Evolutionary conservation across 495 filamentous ascomycete genomes (phyloP).

Genomic region (Xylaria acuta): DNA sequence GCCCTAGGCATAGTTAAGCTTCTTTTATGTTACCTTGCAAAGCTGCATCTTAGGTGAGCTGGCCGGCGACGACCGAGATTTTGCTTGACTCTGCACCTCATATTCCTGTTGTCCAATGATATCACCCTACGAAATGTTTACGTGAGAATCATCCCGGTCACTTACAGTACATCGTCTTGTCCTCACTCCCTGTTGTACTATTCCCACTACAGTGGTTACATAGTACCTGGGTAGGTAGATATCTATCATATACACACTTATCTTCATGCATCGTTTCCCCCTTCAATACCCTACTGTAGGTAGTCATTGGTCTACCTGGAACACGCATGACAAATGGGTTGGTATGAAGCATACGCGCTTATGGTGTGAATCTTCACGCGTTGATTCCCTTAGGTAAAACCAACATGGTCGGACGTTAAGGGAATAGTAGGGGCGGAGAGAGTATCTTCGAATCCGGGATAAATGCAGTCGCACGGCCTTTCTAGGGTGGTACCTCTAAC

Average conservation of each 20-base stretch:
- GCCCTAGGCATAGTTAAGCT: no score
- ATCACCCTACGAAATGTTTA: neutral
- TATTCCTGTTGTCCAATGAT: neutral
- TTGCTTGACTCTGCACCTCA: neutral
- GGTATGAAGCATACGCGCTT: neutral
- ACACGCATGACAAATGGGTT: neutral
- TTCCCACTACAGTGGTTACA: no score
- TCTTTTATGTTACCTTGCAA: no score
- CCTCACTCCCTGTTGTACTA: neutral
- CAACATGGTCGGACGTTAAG: neutral
- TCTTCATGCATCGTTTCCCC: neutral
- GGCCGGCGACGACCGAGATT: neutral
- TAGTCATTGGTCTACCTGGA: neutral
- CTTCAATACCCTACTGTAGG: no score
- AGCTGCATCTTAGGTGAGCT: neutral
- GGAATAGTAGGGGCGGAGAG: neutral
- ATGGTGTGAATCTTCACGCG: neutral
- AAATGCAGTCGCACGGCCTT: neutral
- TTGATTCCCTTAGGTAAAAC: neutral
- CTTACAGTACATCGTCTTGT: neutral
- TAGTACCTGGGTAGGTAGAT: neutral
- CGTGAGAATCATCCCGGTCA: neutral
- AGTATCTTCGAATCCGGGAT: neutral
- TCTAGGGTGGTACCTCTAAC: neutral
- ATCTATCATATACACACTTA: neutral